Base-by-base conservation (phyloP, 805 yeast species). In the Cephaloascus albidus region DNA sequence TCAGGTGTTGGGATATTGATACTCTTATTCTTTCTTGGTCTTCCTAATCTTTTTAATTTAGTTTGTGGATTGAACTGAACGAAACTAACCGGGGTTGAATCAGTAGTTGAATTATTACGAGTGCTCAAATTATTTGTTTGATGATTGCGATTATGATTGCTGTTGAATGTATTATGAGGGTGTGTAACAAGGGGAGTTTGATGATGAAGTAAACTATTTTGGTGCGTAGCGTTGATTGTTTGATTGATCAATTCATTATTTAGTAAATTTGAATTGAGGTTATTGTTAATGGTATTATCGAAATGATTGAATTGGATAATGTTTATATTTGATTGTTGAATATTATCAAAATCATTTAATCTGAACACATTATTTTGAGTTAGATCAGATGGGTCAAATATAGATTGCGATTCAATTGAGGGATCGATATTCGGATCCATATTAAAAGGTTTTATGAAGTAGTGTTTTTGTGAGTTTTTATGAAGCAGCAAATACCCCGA, bases 51-150 rank as follows among this genome's bases (percentile, higher is more conserved):
- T 38, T 55, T 53, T 10, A 62, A 48, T 38, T 57, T 57, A 20
- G 52, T 52, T 18, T 46, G 41, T n/a, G 64, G 67, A 32, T 53
- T 47, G 42, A 61, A 63, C 30, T 52, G 60, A 20, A 58, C 63
- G 30, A 62, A 45, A 33, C 49, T 47, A 4, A 46, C 45, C 10
- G 35, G 15, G 4, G 23, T 26, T 31, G 23, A n/a, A 23, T 23
- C 28, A 23, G 6, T 23, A 12, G 28, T 23, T 8, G 12, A 8
- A 8, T 6, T 8, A 23, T 23, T 23, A 23, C 28, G 28, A 8
- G 28, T 8, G 12, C 6, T 8, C 6, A 23, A 12, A 12, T 6
- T 12, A 23, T 23, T 23, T 12, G 12, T 6, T n/a, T n/a, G n/a
- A n/a, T n/a, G n/a, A n/a, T n/a, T n/a, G n/a, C n/a, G n/a, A n/a